phyloP scores from a whole-genome alignment of 805 yeast genomes.

The Brettanomyces custersianus region DNA sequence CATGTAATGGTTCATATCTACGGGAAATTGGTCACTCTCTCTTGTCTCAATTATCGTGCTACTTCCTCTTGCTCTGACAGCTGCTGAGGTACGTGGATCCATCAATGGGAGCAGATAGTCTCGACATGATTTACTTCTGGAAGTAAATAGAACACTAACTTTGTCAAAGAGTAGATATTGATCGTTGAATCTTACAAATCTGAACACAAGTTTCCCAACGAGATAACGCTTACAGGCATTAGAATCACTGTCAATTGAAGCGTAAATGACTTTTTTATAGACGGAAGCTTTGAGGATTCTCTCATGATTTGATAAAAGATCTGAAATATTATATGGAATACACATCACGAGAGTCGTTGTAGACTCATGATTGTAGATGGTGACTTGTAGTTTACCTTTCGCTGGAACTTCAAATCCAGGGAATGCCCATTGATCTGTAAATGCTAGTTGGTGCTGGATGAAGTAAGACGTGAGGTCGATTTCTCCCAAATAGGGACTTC shows the following conservation, averaged over 20 bases:
- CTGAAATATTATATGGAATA: slow-evolving; percentile 19
- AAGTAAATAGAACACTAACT: slow-evolving; percentile 22
- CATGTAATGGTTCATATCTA: slow-evolving; percentile 16
- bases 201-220: slow-evolving; percentile 19
- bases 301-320: slow-evolving; percentile 17
- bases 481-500: slow-evolving; percentile 25
- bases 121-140: slow-evolving; percentile 11
- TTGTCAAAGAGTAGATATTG: slow-evolving; percentile 23
- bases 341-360: slow-evolving; percentile 17
- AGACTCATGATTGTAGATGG: slow-evolving; percentile 23
- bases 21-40: slow-evolving; percentile 16
- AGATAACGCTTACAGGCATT: slow-evolving; percentile 9
- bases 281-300: slow-evolving; percentile 19
- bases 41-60: slow-evolving; percentile 12
- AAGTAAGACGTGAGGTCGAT: slow-evolving; percentile 21
- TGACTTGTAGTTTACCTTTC: slow-evolving; percentile 22
- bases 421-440: slow-evolving; percentile 10
- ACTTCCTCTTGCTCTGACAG: no score
- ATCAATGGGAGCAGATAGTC: slow-evolving; percentile 15
- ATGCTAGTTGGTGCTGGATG: slow-evolving; percentile 9
- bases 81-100: no score
- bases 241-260: slow-evolving; percentile 6
- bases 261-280: slow-evolving; percentile 13
- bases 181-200: slow-evolving; percentile 20
- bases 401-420: slow-evolving; percentile 22